A percentile compares a stretch with the other conserved stretches of the same genome.
phyloP scores from a whole-genome alignment of 2,329 filamentous ascomycete species.

The Orbilia javanica region DNA sequence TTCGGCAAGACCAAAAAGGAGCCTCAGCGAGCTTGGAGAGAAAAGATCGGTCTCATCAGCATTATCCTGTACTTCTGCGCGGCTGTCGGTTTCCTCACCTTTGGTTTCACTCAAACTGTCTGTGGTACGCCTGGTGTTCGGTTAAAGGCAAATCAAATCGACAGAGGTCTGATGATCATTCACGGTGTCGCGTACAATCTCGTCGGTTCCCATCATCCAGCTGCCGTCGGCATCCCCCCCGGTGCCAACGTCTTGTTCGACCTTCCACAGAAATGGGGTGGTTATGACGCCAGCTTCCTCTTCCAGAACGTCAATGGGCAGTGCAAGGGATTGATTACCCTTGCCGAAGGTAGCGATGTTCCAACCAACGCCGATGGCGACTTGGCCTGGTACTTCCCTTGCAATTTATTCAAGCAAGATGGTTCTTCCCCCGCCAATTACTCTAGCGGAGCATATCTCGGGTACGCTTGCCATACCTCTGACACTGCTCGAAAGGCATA shows the following conservation, averaged over 20 bases:
- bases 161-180: conserved; percentile 90
- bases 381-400: conserved; percentile 97
- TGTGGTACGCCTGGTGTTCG: conserved; percentile 80
- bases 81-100: conserved; percentile 93
- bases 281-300: conserved; percentile 94
- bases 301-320: conserved; percentile 99
- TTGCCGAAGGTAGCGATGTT: conserved; percentile 78
- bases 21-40: conserved; percentile 92
- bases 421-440: conserved; percentile 82
- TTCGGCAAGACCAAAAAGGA: conserved; percentile 87
- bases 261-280: conserved; percentile 77
- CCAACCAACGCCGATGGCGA: conserved; percentile 80
- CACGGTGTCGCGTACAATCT: conserved; percentile 92
- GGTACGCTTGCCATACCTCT: conserved; percentile 90
- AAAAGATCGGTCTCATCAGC: conserved; percentile 97
- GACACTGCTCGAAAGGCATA: conserved; percentile 77
- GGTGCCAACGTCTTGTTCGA: conserved; percentile 87
- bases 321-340: conserved; percentile 90
- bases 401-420: conserved; percentile 90
- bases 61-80: conserved; percentile 89
- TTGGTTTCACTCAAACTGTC: conserved; percentile 91
- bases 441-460: conserved; percentile 77
- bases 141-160: conserved; percentile 85
- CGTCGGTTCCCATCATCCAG: conserved; percentile 79
- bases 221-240: conserved; percentile 79